Base-by-base conservation (phyloP, 495 filamentous ascomycete species). In the Massariosphaeria phaeospora region DNA sequence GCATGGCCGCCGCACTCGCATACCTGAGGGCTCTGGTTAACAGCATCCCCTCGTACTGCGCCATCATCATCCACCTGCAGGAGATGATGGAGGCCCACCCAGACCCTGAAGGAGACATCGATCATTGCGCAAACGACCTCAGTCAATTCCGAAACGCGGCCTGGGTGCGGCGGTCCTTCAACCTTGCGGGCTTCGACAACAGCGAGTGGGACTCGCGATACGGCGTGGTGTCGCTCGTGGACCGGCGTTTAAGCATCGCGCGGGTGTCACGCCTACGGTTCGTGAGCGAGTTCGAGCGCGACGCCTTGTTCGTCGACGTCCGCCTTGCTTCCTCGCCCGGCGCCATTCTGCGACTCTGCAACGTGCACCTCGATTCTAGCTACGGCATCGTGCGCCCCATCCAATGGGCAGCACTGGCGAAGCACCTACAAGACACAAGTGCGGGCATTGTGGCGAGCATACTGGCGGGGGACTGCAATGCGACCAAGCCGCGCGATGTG, bases 321-420 rank as follows among this genome's bases (percentile, higher is more conserved):
- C 13, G 24, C 1, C 25, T 71, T n/a, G 35, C n/a, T 18, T 34
- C 20, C 5, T 15, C 54, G 0, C 31, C 40, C 25, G 33, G 25
- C 6, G 11, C 17, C 0, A 15, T 57, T 1, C 15, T 81, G 0
- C 67, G 78, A 24, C 50, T 81, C 9, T 75, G 77, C 60, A 77
- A 76, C 52, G 71, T 76, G 3, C 79, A 83, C 59, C 74, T 80
- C 11, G 79, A 82, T 52, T 78, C 75, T 8, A 67, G 80, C 9
- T 55, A 53, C 0, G 44, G 57, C 1, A 52, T 70, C 1, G 51
- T 66, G 18, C 70, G 79, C 0, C 76, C 75, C 0, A 58, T 66
- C 7, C 79, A 82, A 59, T 59, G 78, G 13, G 58, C 63, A 25
- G 39, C 65, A 7, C 71, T 70, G 3, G 72, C 73, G 0, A 18